Percentiles rank a stretch among this genome's conserved stretches.
These are phyloP conservation scores for Curvularia verruculosa DNA, from an alignment of 2,329 filamentous ascomycete species.

Conservation along the genomic window DNA sequence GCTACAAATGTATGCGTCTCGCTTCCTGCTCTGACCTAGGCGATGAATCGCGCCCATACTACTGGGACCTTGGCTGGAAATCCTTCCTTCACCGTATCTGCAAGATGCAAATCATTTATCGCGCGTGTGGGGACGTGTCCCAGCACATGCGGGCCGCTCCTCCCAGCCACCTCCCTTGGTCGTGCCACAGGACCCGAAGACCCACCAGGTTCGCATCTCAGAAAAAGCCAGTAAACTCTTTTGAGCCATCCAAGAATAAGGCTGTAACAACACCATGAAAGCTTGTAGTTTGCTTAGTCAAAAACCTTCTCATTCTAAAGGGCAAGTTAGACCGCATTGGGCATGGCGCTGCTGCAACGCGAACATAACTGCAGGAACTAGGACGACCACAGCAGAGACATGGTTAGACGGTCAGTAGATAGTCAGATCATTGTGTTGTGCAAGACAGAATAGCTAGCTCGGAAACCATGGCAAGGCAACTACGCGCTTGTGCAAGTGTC, in stretches of 20 bases:
- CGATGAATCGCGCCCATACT: background rate
- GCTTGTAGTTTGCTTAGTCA: conserved; percentile 29
- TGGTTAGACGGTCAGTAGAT: background rate
- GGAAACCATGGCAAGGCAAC: background rate
- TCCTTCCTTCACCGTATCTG: background rate
- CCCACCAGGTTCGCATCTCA: background rate
- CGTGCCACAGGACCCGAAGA: background rate
- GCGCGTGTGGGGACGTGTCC: conserved; percentile 18
- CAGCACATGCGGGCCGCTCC: conserved; percentile 19
- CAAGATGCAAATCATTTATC: conserved; percentile 19
- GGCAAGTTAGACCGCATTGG: conserved; percentile 14
- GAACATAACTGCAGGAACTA: background rate
- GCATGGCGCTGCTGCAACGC: conserved; percentile 15
- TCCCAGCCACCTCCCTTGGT: conserved; percentile 1
- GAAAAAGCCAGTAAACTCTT: background rate
- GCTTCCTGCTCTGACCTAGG: background rate
- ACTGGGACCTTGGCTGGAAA: background rate
- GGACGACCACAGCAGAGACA: background rate
- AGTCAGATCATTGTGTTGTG: background rate
- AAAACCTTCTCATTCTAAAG: conserved; percentile 22
- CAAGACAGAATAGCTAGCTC: background rate
- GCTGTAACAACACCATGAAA: background rate
- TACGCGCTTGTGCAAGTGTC: background rate
- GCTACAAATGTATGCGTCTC: background rate
- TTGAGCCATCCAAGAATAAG: background rate